Base-by-base conservation (phyloP, 129 eudicot genomes). In the Saposhnikovia divaricata region DNA sequence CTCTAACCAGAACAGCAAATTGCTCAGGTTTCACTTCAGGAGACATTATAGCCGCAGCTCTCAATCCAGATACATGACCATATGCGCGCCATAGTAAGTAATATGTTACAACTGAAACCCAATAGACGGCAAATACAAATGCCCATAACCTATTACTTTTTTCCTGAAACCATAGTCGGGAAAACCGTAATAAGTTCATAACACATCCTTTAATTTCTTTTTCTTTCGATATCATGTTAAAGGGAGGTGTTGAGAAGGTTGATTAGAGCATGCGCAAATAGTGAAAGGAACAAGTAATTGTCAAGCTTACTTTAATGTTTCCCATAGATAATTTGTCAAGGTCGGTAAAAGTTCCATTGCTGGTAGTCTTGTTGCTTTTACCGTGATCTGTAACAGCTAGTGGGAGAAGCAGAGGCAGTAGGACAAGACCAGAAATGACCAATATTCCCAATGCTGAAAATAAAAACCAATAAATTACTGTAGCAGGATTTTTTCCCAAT, bases 321-420 rank as follows among this genome's bases (percentile, higher is more conserved):
- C 89, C 99, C 96, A 96, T 96, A 42, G 99, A 89, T 72, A 92
- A 83, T 77, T 82, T 92, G 89, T 96, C 99, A 45, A 96, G 91
- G 31, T 90, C 90, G 8, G 78, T 61, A 78, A 96, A 92, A 68
- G 96, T 81, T 43, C 87, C 93, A 46, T 92, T 81, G 85, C 99
- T 92, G 16, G 95, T 90, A 6, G 75, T 70, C 5, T 34, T 6
- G 40, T 85, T 79, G 72, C 85, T 84, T 9, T 80, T 70, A 53
- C 73, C 77, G 28, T 80, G 80, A 82, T 89, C 97, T 9, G 98
- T 90, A 8, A 48, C 45, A 34, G 93, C 77, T 21, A 90, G 28
- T 21, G 98, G 93, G 73, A 96, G 75, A 48, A 89, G 95, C 42
- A 84, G 34, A 2, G 99, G 97, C 77, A 96, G 83, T 48, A 92